Evolutionary conservation across 129 eudicot genomes (phyloP), one percentile per base, ranked within the genome.

Genomic region (Saposhnikovia divaricata): DNA sequence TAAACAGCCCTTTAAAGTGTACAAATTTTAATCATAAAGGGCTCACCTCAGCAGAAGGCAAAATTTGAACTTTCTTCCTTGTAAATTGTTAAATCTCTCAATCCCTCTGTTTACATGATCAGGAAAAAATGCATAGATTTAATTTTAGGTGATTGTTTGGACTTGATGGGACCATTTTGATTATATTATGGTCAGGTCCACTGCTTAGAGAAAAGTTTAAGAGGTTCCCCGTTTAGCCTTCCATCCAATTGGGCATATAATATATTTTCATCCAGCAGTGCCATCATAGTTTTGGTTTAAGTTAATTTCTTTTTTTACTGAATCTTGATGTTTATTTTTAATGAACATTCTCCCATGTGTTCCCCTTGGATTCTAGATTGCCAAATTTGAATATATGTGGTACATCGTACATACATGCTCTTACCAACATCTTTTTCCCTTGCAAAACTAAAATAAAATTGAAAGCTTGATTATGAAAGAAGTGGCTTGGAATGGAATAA

Each of bases 391-490:
- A n/a, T n/a, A 61, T n/a, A 3, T 21, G 28, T n/a, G 4, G 0
- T n/a, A 5, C 75, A 37, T 61, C 4, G 0, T n/a, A 31, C 48
- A 37, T 39, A 46, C 75, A 71, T 6, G 9, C 23, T 71, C 42
- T 71, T 71, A 61, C 44, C 9, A 38, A 34, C 75, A 70, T 37
- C 25, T 37, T 39, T 37, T 71, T 71, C 19, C 12, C 23, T 71
- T 74, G 31, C 39, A n/a, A 6, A n/a, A 42, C 23, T 18, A 76
- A 39, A 75, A 23, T 78, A 78, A 84, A 78, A 75, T 37, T 76
- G 80, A 84, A 78, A 94, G 98, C 92, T 94, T 81, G 98, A 90
- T 82, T 94, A 92, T 51, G 87, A 87, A 85, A 89, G 81, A 79
- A 80, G 76, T 25, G 91, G 81, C 6, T 82, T 68, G 46, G 86